These are phyloP conservation scores for Lycium ferocissimum DNA, from an alignment of 257 asterid genomes.

Conservation along the genomic window DNA sequence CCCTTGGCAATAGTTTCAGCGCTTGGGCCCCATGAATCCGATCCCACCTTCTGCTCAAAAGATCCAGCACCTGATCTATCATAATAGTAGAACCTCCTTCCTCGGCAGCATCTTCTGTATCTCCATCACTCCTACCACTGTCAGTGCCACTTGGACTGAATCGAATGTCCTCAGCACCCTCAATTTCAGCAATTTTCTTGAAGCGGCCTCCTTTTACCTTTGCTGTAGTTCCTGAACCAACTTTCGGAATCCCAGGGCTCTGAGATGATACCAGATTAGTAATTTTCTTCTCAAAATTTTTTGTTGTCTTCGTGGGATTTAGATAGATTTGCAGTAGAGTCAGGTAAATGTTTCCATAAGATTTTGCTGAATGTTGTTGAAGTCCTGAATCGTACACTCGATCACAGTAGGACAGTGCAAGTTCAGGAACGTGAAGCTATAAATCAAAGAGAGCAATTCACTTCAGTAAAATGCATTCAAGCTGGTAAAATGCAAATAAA, in stretches of 20 bases:
- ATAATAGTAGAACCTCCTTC: conserved; percentile 75
- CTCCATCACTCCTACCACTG: conserved; percentile 94
- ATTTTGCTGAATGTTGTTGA: conserved; percentile 68
- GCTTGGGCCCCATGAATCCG: conserved; percentile 98
- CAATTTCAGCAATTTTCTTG: conserved; percentile 88
- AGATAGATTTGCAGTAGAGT: conserved; percentile 89
- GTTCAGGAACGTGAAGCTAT: conserved; percentile 90
- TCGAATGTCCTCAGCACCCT: conserved; percentile 82
- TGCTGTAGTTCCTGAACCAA: conserved; percentile 50
- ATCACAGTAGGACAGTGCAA: conserved; percentile 92
- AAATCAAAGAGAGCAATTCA: conserved; percentile 34
- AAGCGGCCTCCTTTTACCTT: conserved; percentile 59
- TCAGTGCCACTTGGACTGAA: conserved; percentile 83
- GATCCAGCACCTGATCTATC: conserved; percentile 92
- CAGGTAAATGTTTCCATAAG: conserved; percentile 80
- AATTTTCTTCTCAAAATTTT: conserved; percentile 75
- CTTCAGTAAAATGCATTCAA: conserved; percentile 9
- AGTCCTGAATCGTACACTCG: conserved; percentile 77
- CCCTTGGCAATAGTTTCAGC: conserved; percentile 81
- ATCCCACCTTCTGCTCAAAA: conserved; percentile 95
- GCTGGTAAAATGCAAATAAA: conserved; percentile 11
- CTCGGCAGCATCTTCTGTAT: conserved; percentile 71
- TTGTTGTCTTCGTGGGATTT: conserved; percentile 84
- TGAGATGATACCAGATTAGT: conserved; percentile 59
- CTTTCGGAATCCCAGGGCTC: conserved; percentile 60